Evolutionary conservation across 805 yeast genomes (phyloP).

Genomic region (Candida coleopterorum): DNA sequence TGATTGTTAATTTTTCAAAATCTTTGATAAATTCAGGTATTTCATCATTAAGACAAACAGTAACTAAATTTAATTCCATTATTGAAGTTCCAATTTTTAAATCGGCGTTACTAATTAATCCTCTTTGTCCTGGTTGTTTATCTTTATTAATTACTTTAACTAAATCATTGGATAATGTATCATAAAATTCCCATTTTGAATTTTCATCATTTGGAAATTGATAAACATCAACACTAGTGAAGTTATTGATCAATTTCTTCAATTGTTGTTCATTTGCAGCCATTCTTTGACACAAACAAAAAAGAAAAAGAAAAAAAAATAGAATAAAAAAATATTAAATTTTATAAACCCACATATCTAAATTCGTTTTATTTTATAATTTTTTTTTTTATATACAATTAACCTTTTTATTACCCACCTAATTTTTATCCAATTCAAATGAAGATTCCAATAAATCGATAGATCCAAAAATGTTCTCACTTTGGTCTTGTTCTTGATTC

Average conservation of each 20-base stretch:
- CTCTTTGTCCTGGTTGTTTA: slow-evolving; percentile 6
- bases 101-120: neutral
- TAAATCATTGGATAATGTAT: slow-evolving; percentile 4
- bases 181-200: slow-evolving; percentile 6
- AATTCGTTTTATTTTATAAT: no score
- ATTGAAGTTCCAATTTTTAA: neutral
- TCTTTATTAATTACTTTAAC: slow-evolving; percentile 4
- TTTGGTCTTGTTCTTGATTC: neutral
- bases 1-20: neutral
- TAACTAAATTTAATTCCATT: slow-evolving; percentile 1
- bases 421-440: slow-evolving; percentile 8
- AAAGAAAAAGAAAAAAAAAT: neutral
- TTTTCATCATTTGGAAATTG: slow-evolving; percentile 8
- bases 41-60: neutral
- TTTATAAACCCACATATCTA: no score
- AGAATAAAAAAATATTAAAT: neutral
- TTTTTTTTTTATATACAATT: neutral
- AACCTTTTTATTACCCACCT: neutral
- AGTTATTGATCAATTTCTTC: neutral
- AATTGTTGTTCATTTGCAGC: neutral
- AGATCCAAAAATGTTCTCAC: slow-evolving; percentile 9
- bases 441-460: slow-evolving; percentile 12
- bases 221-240: slow-evolving; percentile 1
- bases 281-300: neutral
- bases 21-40: neutral